Percentiles rank a stretch among this genome's conserved stretches.
These are phyloP conservation scores for Penicillium cataractarum DNA, from an alignment of 495 filamentous ascomycete species.

Conservation along the genomic window DNA sequence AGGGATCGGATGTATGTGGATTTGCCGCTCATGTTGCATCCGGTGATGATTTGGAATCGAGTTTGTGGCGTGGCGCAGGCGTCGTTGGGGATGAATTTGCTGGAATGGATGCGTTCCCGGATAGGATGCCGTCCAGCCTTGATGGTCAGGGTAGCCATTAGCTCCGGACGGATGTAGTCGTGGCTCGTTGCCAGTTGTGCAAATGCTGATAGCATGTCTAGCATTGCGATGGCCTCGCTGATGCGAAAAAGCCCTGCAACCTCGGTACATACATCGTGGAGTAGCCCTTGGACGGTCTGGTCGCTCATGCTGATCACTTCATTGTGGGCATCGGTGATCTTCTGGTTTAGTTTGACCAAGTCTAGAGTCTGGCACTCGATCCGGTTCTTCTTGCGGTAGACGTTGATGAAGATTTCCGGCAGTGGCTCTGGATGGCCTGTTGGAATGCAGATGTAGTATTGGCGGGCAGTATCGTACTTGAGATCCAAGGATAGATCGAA, in stretches of 20 bases:
- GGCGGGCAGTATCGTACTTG: slow-evolving; percentile 73
- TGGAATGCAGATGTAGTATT: slow-evolving; percentile 78
- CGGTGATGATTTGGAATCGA: slow-evolving; percentile 91
- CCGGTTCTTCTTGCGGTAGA: slow-evolving; percentile 67
- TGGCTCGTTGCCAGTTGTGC: slow-evolving; percentile 73
- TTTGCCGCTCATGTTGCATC: slow-evolving; percentile 99
- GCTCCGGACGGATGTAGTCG: slow-evolving; percentile 80
- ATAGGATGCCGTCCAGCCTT: slow-evolving; percentile 85
- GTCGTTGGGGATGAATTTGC: slow-evolving; percentile 83
- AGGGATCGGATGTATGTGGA: slow-evolving; percentile 91
- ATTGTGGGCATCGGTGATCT: slow-evolving; percentile 74
- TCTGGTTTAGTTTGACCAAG: slow-evolving; percentile 75
- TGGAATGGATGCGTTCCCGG: slow-evolving; percentile 68
- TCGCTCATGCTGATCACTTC: slow-evolving; percentile 79
- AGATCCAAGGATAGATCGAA: slow-evolving; percentile 66
- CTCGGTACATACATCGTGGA: slow-evolving; percentile 65
- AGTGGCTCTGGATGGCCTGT: slow-evolving; percentile 65
- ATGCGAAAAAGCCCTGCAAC: slow-evolving; percentile 73
- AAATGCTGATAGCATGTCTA: slow-evolving; percentile 91
- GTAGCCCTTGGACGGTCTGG: slow-evolving; percentile 68
- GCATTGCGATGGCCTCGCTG: slow-evolving; percentile 82
- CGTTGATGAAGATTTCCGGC: slow-evolving; percentile 77
- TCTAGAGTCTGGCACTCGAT: slow-evolving; percentile 87
- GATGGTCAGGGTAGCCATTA: slow-evolving; percentile 76
- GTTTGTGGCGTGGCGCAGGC: slow-evolving; percentile 77